Base-by-base conservation (phyloP, 192 early-diverging fungal species). In the Dissophora globulifera region DNA sequence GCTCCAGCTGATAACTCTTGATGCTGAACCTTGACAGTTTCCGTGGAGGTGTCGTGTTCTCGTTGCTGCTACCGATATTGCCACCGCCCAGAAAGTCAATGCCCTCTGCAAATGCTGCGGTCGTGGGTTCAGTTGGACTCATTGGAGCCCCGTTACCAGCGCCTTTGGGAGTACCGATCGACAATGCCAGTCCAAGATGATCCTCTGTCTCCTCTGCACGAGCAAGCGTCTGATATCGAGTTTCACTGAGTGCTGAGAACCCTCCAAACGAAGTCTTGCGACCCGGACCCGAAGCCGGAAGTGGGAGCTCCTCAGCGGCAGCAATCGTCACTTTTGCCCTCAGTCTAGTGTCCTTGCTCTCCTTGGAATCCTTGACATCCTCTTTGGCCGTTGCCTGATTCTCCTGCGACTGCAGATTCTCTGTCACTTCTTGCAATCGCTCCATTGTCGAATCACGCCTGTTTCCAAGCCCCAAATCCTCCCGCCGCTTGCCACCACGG, bases 141-240 rank as follows among this genome's bases (percentile, higher is more conserved):
- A 35, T 23, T 13, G 48, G 13, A 1, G 38, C 57, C n/a, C 22
- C 25, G 35, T 6, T n/a, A n/a, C n/a, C n/a, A n/a, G n/a, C n/a
- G n/a, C n/a, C n/a, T 27, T 22, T 29, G 8, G 51, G 31, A 25
- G 31, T 41, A 13, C 43, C 12, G 43, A 55, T 31, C 3, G 69
- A 71, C 8, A 71, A 50, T 26, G 69, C 51, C 45, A 71, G 45
- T 25, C 69, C 69, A 16, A 71, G 27, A 50, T 62, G 69, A 50
- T 71, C 69, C 40, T 71, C 69, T 1, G 69, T 71, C 32, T 20
- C 47, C 32, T 71, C 69, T 50, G 69, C 69, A n/a, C 62, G 69
- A 15, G 69, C 59, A n/a, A 71, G 25, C 7, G 53, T 46, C 25
- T 62, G 59, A 27, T 33, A 51, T 1, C 69, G 69, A 40, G 69